Evolutionary conservation across 2,329 filamentous ascomycete species (phyloP).

Genomic region (Trichophaea hybrida): DNA sequence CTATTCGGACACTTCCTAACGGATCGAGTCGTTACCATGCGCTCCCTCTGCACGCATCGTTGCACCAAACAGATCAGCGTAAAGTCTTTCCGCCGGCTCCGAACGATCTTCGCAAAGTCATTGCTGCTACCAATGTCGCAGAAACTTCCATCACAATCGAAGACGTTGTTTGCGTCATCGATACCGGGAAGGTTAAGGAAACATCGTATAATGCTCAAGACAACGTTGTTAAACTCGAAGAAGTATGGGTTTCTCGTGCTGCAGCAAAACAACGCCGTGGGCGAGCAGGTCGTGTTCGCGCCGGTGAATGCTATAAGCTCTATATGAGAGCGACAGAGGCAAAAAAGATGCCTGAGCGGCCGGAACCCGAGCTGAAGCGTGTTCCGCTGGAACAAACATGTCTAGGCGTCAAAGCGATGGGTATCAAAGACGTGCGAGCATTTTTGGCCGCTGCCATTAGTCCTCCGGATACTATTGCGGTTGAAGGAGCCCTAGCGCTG

Average conservation of each 20-base stretch:
- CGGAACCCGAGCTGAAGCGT: constrained; percentile 83
- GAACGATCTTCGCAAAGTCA: constrained; percentile 70
- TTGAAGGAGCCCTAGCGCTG: constrained; percentile 68
- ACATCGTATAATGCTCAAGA: constrained; percentile 83
- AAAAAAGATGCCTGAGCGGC: constrained; percentile 68
- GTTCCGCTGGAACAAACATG: constrained; percentile 91
- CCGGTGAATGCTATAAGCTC: constrained; percentile 86
- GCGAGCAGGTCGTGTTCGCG: constrained; percentile 81
- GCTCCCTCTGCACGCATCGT: constrained; percentile 78
- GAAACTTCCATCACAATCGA: constrained; percentile 98
- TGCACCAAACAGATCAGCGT: constrained; percentile 77
- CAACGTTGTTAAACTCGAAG: constrained; percentile 86
- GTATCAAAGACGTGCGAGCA: constrained; percentile 60
- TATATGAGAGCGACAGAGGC: constrained; percentile 74
- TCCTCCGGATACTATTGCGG: constrained; percentile 69
- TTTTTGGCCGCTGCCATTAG: constrained; percentile 82
- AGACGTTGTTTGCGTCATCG: constrained; percentile 89
- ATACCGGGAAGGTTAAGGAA: constrained; percentile 90
- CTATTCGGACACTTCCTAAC: constrained; percentile 20
- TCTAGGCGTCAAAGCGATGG: constrained; percentile 89
- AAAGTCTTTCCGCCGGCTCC: constrained; percentile 69
- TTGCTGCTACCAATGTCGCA: constrained; percentile 90
- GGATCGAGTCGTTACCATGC: constrained; percentile 40
- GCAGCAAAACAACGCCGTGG: constrained; percentile 90
- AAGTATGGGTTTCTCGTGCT: constrained; percentile 87